phyloP scores from a whole-genome alignment of 208 protist genomes.

The Leishmania lainsoni region DNA sequence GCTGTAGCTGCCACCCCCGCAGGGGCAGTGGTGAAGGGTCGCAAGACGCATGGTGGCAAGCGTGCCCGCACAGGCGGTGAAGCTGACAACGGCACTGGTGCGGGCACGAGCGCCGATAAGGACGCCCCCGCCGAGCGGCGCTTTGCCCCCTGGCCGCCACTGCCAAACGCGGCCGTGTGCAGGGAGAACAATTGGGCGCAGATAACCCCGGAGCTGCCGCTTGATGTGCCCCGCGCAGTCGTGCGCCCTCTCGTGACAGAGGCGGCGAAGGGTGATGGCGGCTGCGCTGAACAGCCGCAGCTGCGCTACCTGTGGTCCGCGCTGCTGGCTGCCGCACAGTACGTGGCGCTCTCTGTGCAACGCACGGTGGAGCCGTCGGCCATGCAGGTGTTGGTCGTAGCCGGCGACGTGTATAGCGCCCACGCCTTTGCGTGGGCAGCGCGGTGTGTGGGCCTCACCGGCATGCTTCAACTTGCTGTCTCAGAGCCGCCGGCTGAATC shows the following conservation, averaged over 20 bases:
- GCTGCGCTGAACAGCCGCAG: background rate
- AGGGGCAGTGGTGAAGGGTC: background rate
- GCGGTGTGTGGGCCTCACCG: conserved; percentile 62
- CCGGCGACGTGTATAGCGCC: conserved; percentile 48
- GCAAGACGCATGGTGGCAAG: background rate
- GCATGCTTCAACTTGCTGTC: conserved; percentile 48
- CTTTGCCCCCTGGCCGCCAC: conserved; percentile 41
- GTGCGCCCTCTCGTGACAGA: conserved; percentile 31
- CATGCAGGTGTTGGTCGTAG: conserved; percentile 61
- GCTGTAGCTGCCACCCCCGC: background rate
- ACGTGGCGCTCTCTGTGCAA: conserved; percentile 36
- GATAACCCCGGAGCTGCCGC: conserved; percentile 37
- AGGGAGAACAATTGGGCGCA: conserved; percentile 18
- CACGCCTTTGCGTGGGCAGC: conserved; percentile 83
- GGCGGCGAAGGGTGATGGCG: background rate
- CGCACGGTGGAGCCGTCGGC: conserved; percentile 6
- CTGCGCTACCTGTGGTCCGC: conserved; percentile 57
- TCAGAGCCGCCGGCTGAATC: background rate
- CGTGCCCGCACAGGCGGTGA: conserved; percentile 4
- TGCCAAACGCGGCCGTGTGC: conserved; percentile 32
- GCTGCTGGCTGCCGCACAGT: conserved; percentile 53
- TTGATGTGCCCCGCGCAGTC: conserved; percentile 43
- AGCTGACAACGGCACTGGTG: background rate
- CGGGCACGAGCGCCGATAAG: background rate
- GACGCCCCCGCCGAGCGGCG: background rate